phyloP scores from a whole-genome alignment of 225 moss, liverwort and hornwort species.

The Bryum argenteum region DNA sequence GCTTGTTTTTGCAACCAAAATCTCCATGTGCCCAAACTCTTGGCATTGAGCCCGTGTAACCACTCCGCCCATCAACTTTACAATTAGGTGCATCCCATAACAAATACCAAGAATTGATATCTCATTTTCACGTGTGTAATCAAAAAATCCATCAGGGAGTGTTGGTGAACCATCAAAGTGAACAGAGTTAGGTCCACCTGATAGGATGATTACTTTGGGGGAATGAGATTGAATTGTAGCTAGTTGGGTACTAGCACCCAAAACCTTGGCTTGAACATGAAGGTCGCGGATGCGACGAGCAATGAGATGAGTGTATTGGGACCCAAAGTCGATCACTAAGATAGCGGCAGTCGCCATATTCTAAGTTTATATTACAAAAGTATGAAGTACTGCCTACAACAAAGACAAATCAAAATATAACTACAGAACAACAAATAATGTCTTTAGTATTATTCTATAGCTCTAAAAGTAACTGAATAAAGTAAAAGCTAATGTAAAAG shows the following conservation, averaged over 20 bases:
- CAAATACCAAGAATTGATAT: slow-evolving; percentile 78
- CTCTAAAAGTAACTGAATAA: no score
- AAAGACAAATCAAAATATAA: no score
- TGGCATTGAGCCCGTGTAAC: slow-evolving; percentile 77
- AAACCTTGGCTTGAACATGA: slow-evolving; percentile 51
- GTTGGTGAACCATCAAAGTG: slow-evolving; percentile 78
- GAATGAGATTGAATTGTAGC: slow-evolving; percentile 43
- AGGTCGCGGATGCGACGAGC: slow-evolving; percentile 68
- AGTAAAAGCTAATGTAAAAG: no score
- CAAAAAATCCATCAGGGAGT: slow-evolving; percentile 72
- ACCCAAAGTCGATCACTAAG: slow-evolving; percentile 71
- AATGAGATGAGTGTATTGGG: slow-evolving; percentile 80
- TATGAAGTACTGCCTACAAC: no score
- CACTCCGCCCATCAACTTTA: slow-evolving; percentile 75
- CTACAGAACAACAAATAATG: no score
- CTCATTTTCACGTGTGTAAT: slow-evolving; percentile 39
- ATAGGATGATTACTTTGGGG: slow-evolving; percentile 67
- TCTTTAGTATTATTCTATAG: no score
- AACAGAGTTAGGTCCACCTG: slow-evolving; percentile 82
- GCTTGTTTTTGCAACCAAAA: slow-evolving; percentile 52
- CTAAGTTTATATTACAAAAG: no score
- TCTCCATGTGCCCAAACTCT: slow-evolving; percentile 88
- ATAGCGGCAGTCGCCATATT: no score
- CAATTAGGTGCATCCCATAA: slow-evolving; percentile 82
- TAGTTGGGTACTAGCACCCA: slow-evolving; percentile 64